A percentile compares a stretch with the other conserved stretches of the same genome.
phyloP scores from a whole-genome alignment of 2,329 filamentous ascomycete genomes.

The Massarina eburnea region DNA sequence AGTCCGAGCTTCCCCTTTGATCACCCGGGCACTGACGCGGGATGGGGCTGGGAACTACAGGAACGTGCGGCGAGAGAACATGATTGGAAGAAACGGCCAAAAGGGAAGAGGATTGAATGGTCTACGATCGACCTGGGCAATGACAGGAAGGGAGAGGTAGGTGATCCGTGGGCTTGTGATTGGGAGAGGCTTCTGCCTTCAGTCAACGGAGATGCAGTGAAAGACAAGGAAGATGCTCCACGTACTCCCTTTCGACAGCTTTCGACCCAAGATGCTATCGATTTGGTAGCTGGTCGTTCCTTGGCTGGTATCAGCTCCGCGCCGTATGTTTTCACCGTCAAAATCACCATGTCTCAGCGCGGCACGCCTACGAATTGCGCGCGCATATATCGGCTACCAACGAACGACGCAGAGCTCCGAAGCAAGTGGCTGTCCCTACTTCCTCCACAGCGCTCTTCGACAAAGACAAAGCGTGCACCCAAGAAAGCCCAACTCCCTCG shows the following conservation, averaged over 20 bases:
- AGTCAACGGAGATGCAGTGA: not conserved
- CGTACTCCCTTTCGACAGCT: conserved; percentile 28
- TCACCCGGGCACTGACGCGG: conserved; percentile 75
- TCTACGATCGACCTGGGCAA: conserved; percentile 72
- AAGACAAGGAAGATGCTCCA: conserved; percentile 8
- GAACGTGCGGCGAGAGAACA: conserved; percentile 62
- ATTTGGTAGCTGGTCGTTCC: conserved; percentile 10
- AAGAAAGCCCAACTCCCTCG: conserved; percentile 2
- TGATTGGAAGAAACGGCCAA: conserved; percentile 76
- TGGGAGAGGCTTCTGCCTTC: conserved; percentile 68
- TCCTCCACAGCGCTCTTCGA: conserved; percentile 22
- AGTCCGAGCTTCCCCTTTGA: conserved; percentile 86
- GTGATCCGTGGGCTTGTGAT: conserved; percentile 79
- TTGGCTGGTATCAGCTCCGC: not conserved
- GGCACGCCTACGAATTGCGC: conserved; percentile 73
- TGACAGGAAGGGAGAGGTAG: conserved; percentile 77
- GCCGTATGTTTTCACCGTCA: conserved; percentile 58
- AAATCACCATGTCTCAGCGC: conserved; percentile 66
- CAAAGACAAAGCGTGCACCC: not conserved
- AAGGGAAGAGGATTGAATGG: conserved; percentile 78
- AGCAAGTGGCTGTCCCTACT: conserved; percentile 70
- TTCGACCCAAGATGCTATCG: conserved; percentile 32
- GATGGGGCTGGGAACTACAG: conserved; percentile 73
- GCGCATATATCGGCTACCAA: conserved; percentile 84
- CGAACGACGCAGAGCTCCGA: conserved; percentile 56